These are phyloP conservation scores for Fusarium drepaniforme DNA, from an alignment of 2,329 filamentous ascomycete species.

Conservation along the genomic window DNA sequence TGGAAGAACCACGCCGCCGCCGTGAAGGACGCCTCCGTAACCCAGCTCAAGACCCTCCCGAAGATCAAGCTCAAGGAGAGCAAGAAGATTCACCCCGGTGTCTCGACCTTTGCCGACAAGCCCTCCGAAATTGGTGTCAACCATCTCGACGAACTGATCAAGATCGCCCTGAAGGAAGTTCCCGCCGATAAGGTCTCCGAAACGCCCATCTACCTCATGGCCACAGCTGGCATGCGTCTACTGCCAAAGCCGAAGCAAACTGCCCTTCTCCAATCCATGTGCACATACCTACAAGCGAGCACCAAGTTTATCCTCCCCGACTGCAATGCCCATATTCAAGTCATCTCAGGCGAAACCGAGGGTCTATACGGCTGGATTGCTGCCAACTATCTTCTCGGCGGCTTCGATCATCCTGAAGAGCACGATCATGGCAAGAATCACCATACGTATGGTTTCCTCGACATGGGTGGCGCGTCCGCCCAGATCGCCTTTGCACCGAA, in stretches of 20 bases:
- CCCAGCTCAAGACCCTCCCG: conserved; percentile 74
- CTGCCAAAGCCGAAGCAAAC: conserved; percentile 80
- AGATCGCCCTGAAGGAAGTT: conserved; percentile 84
- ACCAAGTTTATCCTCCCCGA: conserved; percentile 91
- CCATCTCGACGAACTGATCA: conserved; percentile 82
- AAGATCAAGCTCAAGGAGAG: conserved; percentile 87
- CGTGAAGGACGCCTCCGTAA: conserved; percentile 59
- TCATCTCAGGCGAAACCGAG: conserved; percentile 95
- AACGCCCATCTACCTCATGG: conserved; percentile 94
- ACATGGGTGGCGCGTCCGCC: conserved; percentile 98
- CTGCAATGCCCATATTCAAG: conserved; percentile 89
- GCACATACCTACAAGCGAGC: conserved; percentile 81
- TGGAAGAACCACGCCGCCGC: conserved; percentile 85
- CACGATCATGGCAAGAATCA: conserved; percentile 89
- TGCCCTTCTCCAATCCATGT: conserved; percentile 81
- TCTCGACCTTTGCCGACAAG: conserved; percentile 88
- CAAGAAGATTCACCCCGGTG: conserved; percentile 93
- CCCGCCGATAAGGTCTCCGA: conserved; percentile 81
- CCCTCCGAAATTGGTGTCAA: conserved; percentile 83
- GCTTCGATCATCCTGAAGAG: conserved; percentile 81
- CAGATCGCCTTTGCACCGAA: conserved; percentile 99
- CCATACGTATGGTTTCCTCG: conserved; percentile 95
- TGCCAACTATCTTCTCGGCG: conserved; percentile 92
- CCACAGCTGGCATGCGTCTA: conserved; percentile 94
- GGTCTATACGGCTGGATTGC: conserved; percentile 98